Conservation (phyloP, 345 rosid species). For the Arabidopsis thaliana region DNA sequence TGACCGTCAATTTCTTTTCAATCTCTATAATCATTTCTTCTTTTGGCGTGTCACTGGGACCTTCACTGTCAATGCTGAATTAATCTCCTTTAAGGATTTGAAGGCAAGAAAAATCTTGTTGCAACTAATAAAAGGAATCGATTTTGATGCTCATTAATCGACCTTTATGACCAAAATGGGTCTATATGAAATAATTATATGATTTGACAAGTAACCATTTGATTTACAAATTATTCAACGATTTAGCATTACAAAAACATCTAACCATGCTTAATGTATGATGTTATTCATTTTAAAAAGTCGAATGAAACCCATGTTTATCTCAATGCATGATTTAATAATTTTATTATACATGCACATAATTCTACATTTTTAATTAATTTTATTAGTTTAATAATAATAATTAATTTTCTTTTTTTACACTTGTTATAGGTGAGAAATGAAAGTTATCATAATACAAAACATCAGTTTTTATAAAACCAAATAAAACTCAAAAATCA, state of each 20-base stretch:
- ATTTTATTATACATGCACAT: not conserved
- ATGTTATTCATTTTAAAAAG: not conserved
- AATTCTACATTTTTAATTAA: not conserved
- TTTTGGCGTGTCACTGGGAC: slow-evolving; percentile 31
- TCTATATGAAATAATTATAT: not conserved
- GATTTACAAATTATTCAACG: too few species aligned
- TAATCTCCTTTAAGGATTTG: slow-evolving; percentile 31
- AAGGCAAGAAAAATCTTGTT: slow-evolving; percentile 28
- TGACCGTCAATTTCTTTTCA: slow-evolving; percentile 2
- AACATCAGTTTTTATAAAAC: too few species aligned
- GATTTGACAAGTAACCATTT: not conserved
- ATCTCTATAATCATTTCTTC: slow-evolving; percentile 24
- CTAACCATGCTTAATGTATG: not conserved
- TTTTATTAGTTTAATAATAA: too few species aligned
- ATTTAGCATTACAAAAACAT: not conserved
- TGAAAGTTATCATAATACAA: too few species aligned
- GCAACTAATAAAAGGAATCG: slow-evolving; percentile 10
- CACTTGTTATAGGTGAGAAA: too few species aligned
- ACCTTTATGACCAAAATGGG: not conserved
- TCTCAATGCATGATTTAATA: not conserved
- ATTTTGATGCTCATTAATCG: slow-evolving; percentile 5
- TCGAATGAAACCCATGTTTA: not conserved
- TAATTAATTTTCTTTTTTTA: too few species aligned
- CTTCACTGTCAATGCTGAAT: slow-evolving; percentile 23
- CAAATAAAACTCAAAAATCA: too few species aligned